These are phyloP conservation scores for Phaseolus lunatus DNA, from an alignment of 306 rosid species.

Conservation along the genomic window DNA sequence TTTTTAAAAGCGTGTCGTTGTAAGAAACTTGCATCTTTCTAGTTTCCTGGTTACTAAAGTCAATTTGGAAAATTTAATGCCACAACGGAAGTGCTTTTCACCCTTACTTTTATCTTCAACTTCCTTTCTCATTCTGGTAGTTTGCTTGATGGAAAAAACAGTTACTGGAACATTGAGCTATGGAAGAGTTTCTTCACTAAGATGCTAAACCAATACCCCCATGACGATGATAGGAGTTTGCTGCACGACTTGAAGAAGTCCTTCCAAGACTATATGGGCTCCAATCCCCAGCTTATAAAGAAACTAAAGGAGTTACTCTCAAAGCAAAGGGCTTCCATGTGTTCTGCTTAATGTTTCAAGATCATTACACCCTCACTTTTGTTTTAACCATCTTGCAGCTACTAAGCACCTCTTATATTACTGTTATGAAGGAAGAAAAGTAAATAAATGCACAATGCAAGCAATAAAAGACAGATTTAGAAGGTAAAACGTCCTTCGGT, in stretches of 20 bases:
- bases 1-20: slow-evolving; percentile 21
- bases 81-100: not conserved
- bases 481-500: slow-evolving; percentile 28
- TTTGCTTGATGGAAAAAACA: slow-evolving; percentile 50
- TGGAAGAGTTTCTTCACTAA: slow-evolving; percentile 85
- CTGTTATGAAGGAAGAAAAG: not conserved
- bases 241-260: slow-evolving; percentile 74
- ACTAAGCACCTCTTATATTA: slow-evolving; percentile 14
- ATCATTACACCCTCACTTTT: slow-evolving; percentile 32
- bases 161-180: slow-evolving; percentile 90
- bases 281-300: slow-evolving; percentile 67
- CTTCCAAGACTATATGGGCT: slow-evolving; percentile 76
- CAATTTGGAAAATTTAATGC: slow-evolving; percentile 28
- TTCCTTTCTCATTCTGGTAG: slow-evolving; percentile 35
- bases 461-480: slow-evolving; percentile 11
- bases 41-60: slow-evolving; percentile 22
- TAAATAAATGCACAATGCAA: slow-evolving; percentile 4
- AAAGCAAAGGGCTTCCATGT: slow-evolving; percentile 86
- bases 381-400: slow-evolving; percentile 33
- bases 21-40: not conserved
- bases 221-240: slow-evolving; percentile 56
- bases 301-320: slow-evolving; percentile 80
- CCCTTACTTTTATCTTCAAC: slow-evolving; percentile 26
- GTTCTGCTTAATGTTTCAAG: slow-evolving; percentile 60
- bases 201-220: slow-evolving; percentile 73